A percentile compares a stretch with the other conserved stretches of the same genome.
phyloP scores from a whole-genome alignment of 805 yeast species.

The Alloascoidea africana region DNA sequence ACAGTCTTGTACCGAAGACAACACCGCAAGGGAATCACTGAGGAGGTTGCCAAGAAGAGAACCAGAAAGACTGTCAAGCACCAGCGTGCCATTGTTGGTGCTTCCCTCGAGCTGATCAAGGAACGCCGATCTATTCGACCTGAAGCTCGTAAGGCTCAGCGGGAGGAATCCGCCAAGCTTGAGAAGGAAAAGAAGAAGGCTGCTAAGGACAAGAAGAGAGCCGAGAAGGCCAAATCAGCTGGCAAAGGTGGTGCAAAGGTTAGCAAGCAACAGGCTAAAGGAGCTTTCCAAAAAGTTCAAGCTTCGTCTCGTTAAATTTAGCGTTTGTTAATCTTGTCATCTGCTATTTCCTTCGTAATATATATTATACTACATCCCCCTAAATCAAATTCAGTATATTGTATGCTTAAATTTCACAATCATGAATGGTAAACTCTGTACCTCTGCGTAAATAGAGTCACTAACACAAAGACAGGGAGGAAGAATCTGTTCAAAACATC shows the following conservation, averaged over 20 bases:
- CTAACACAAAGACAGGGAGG: too few relatives aligned
- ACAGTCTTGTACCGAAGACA: slow-evolving; percentile 98
- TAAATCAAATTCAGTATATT: too few relatives aligned
- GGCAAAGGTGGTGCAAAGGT: slow-evolving; percentile 64
- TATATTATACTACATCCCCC: too few relatives aligned
- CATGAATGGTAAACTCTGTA: too few relatives aligned
- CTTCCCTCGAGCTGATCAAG: slow-evolving; percentile 94
- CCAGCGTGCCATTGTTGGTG: slow-evolving; percentile 99
- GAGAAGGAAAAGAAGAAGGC: slow-evolving; percentile 85
- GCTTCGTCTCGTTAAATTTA: slow-evolving; percentile 85
- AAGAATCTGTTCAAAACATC: too few relatives aligned
- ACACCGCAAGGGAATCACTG: slow-evolving; percentile 99
- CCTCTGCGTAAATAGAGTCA: too few relatives aligned
- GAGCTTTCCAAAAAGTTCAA: slow-evolving; percentile 94
- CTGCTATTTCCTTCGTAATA: too few relatives aligned
- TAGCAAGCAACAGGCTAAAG: slow-evolving; percentile 95
- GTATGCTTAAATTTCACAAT: too few relatives aligned
- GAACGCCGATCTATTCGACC: slow-evolving; percentile 95
- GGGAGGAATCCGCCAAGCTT: slow-evolving; percentile 75
- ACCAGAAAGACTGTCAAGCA: slow-evolving; percentile 94
- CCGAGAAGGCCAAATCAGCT: slow-evolving; percentile 59
- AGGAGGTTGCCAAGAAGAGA: slow-evolving; percentile 96
- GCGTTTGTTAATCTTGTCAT: too few relatives aligned
- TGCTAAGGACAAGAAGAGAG: slow-evolving; percentile 89
- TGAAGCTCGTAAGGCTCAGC: slow-evolving; percentile 95